A percentile compares a stretch with the other conserved stretches of the same genome.
Conservation (phyloP, 306 rosid genomes). For the Macrotyloma uniflorum region DNA sequence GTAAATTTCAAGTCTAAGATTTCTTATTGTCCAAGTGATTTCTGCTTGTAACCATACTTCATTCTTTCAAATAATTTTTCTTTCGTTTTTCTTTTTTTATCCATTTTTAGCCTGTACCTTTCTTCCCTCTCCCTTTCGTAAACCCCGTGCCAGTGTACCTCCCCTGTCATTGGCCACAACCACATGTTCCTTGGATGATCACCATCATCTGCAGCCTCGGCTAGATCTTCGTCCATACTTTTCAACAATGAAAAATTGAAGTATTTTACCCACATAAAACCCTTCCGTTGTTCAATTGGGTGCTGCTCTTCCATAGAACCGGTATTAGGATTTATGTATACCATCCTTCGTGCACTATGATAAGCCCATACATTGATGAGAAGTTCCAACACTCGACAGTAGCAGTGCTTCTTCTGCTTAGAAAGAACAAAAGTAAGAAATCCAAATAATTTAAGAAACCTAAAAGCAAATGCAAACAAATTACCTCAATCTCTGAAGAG, state of each 20-base stretch:
- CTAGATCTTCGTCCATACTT: constrained; percentile 95
- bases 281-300: constrained; percentile 69
- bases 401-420: constrained; percentile 77
- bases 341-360: constrained; percentile 92
- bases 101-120: constrained; percentile 92
- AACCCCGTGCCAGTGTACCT: constrained; percentile 94
- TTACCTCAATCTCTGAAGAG: constrained; percentile 83
- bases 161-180: constrained; percentile 96
- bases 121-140: constrained; percentile 95
- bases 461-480: constrained; percentile 21
- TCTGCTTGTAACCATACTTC: constrained; percentile 85
- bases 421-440: constrained; percentile 33
- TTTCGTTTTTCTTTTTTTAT: constrained; percentile 84
- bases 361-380: constrained; percentile 97
- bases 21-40: constrained; percentile 76
- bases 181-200: constrained; percentile 68
- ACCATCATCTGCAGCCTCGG: constrained; percentile 93
- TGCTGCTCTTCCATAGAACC: constrained; percentile 89
- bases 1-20: constrained; percentile 32
- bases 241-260: constrained; percentile 69
- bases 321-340: constrained; percentile 70
- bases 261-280: constrained; percentile 85
- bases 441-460: constrained; percentile 30
- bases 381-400: constrained; percentile 83
- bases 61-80: constrained; percentile 74